These are phyloP conservation scores for Zygotorulaspora florentina DNA, from an alignment of 805 yeast genomes.

Conservation along the genomic window DNA sequence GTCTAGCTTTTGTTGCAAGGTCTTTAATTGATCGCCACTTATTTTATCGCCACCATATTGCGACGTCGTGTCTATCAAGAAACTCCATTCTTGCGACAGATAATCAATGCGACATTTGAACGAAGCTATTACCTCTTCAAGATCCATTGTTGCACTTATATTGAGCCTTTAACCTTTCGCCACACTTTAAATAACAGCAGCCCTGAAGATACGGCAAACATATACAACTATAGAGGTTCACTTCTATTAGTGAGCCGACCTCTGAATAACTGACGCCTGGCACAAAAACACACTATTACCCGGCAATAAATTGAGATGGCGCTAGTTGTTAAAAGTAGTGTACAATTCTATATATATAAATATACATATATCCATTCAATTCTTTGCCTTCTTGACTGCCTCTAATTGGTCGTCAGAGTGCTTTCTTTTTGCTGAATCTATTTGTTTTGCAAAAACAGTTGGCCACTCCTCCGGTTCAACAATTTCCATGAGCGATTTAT, in stretches of 20 bases:
- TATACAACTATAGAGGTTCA: too few relatives aligned
- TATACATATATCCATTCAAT: constrained; percentile 7
- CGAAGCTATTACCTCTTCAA: constrained; percentile 10
- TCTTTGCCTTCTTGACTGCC: constrained; percentile 24
- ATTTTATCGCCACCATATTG: constrained; percentile 1
- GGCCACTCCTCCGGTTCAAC: constrained; percentile 67
- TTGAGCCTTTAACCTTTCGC: too few relatives aligned
- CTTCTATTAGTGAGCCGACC: too few relatives aligned
- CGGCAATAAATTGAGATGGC: not conserved
- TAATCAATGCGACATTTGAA: constrained; percentile 16
- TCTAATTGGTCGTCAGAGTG: constrained; percentile 17
- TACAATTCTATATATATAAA: constrained; percentile 5
- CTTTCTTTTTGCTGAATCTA: constrained; percentile 39
- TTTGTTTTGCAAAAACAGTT: constrained; percentile 56
- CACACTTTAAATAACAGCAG: too few relatives aligned
- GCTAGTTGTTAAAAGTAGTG: not conserved
- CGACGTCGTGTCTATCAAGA: constrained; percentile 4
- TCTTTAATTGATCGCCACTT: constrained; percentile 11
- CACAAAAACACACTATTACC: not conserved
- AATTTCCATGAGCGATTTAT: constrained; percentile 77
- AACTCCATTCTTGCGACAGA: constrained; percentile 18
- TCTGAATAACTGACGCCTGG: too few relatives aligned
- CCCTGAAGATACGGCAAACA: too few relatives aligned
- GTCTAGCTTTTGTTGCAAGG: constrained; percentile 16
- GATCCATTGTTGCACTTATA: constrained; percentile 5